Base-by-base conservation (phyloP, 108 stramenopile species). In the Cylindrotheca fusiformis region DNA sequence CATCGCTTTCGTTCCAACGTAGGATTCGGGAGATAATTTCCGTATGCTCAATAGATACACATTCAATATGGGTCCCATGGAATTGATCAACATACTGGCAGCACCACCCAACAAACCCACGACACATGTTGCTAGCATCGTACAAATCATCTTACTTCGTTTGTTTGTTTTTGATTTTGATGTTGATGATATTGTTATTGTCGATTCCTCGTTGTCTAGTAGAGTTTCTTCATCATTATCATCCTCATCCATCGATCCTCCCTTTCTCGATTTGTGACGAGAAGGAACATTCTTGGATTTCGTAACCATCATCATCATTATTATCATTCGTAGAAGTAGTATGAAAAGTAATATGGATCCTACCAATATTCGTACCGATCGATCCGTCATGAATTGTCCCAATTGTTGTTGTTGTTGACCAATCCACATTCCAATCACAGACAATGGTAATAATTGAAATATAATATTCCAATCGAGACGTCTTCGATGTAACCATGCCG, bases 41-140 rank as follows among this genome's bases (percentile, higher is more conserved):
- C 58, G 72, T 20, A 81, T 73, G 20, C 76, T 77, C 2, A 81
- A 54, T 36, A 81, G 64, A 49, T 78, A 81, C 2, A 81, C 74
- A 45, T 81, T 81, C 5, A 81, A 45, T 41, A 81, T 81, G 25
- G 80, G 80, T 6, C 80, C 80, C 80, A 81, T 81, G 48, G 60
- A 48, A 55, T 81, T 81, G 22, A 74, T 81, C 19, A 81, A 52
- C 80, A 81, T 81, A 3, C 76, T 81, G 18, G 80, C 74, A 41
- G 59, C 44, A 6, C 78, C 78, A 14, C 80, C 80, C 6, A 81
- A 50, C 21, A 77, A 46, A 3, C 80, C 80, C 36, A 81, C 80
- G 12, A 65, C 33, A 53, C 59, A 60, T 8, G 72, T 76, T 76
- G 76, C 77, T n/a, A 57, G 22, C 5, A 77, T 52, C 70, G 22